Evolutionary conservation across 2,329 filamentous ascomycete genomes (phyloP).

Genomic region (Sporothrix brunneoviolacea): DNA sequence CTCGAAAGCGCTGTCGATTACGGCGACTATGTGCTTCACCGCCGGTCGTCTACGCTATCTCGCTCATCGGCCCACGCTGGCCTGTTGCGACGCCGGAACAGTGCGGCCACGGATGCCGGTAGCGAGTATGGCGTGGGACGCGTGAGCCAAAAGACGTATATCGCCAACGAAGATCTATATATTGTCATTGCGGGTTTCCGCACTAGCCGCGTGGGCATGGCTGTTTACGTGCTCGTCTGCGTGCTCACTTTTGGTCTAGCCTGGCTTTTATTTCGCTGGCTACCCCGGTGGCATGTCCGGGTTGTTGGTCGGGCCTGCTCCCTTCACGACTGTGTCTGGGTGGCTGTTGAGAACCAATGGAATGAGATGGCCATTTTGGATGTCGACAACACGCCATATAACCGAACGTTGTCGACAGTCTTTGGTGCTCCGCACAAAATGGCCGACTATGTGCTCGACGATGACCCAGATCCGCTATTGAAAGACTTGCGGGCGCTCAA

Average conservation of each 20-base stretch:
- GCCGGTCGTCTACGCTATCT: constrained; percentile 57
- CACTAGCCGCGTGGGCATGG: constrained; percentile 64
- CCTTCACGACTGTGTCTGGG: constrained; percentile 75
- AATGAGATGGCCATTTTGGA: constrained; percentile 77
- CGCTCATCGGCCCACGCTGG: constrained; percentile 52
- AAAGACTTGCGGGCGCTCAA: constrained; percentile 70
- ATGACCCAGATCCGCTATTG: constrained; percentile 68
- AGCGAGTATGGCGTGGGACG: constrained; percentile 59
- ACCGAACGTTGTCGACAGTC: constrained; percentile 50
- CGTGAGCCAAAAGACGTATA: constrained; percentile 83
- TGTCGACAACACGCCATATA: constrained; percentile 50
- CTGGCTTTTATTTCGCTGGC: constrained; percentile 82
- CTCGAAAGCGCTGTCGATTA: constrained; percentile 28
- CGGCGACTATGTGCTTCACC: constrained; percentile 45
- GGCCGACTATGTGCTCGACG: constrained; percentile 8
- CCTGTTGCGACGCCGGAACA: constrained; percentile 65
- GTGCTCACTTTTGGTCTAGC: constrained; percentile 66
- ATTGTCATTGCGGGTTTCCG: constrained; percentile 89
- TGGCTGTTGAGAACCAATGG: constrained; percentile 96
- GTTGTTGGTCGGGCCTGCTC: constrained; percentile 64
- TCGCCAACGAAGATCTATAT: constrained; percentile 87
- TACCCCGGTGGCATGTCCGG: constrained; percentile 78
- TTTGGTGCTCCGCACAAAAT: constrained; percentile 63
- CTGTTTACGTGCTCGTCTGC: constrained; percentile 65
- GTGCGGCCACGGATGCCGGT: constrained; percentile 55